These are phyloP conservation scores for Hibiscus tridactylites DNA, from an alignment of 345 rosid genomes.

Conservation along the genomic window DNA sequence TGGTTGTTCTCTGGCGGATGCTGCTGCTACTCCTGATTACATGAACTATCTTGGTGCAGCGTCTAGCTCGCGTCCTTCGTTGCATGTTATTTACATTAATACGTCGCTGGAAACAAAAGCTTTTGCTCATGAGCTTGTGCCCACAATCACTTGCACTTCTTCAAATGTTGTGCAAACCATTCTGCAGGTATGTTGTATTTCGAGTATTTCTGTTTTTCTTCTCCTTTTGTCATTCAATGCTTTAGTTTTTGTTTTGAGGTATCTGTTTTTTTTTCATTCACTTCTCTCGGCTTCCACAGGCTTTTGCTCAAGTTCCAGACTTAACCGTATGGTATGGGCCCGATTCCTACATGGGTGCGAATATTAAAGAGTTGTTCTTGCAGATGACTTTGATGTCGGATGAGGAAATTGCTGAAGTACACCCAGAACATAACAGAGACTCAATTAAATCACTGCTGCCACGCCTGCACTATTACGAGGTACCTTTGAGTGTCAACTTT, in stretches of 20 bases:
- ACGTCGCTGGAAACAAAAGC: constrained; percentile 97
- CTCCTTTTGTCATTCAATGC: neutral
- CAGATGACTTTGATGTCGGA: constrained; percentile 86
- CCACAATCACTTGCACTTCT: constrained; percentile 95
- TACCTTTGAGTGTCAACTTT: constrained; percentile 15
- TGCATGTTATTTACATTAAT: constrained; percentile 89
- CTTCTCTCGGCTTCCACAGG: constrained; percentile 34
- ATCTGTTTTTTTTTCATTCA: neutral
- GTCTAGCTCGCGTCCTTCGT: constrained; percentile 51
- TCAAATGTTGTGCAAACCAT: constrained; percentile 92
- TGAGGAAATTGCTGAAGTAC: constrained; percentile 74
- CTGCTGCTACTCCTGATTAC: constrained; percentile 82
- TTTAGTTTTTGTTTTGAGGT: neutral
- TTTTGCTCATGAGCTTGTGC: constrained; percentile 88
- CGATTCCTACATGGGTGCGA: constrained; percentile 98
- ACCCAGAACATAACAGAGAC: constrained; percentile 54
- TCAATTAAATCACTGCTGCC: constrained; percentile 64
- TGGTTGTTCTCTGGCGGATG: constrained; percentile 96
- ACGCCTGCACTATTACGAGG: constrained; percentile 76
- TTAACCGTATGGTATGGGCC: constrained; percentile 86
- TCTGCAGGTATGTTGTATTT: constrained; percentile 57
- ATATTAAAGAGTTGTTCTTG: constrained; percentile 70
- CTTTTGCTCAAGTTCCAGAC: constrained; percentile 76
- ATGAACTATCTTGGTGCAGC: constrained; percentile 70
- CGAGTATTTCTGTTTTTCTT: neutral